Evolutionary conservation across 2,329 filamentous ascomycete genomes (phyloP).

Genomic region (Zelopaecilomyces penicillatus): DNA sequence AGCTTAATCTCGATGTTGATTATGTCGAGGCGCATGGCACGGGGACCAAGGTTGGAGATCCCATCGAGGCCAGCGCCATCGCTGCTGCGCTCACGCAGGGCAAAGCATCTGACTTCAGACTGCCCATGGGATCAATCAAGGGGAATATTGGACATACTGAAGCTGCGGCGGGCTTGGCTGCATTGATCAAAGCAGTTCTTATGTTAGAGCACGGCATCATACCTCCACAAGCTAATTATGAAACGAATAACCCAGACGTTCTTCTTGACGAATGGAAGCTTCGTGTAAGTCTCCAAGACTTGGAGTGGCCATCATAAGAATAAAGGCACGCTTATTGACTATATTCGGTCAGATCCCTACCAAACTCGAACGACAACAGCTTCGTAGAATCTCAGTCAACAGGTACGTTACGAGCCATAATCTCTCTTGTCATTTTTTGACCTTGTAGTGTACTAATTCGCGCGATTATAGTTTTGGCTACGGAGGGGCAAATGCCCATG

Average conservation of each 20-base stretch:
- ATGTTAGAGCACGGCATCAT: slow-evolving; percentile 22
- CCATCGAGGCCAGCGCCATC: not conserved
- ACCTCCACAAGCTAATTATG: slow-evolving; percentile 20
- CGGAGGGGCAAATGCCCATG: not conserved
- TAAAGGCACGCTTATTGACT: not conserved
- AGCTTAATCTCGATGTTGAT: slow-evolving; percentile 20
- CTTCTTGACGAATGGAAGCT: slow-evolving; percentile 17
- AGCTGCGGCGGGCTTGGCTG: slow-evolving; percentile 19
- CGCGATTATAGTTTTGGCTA: not conserved
- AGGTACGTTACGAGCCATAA: not conserved
- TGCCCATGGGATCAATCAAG: slow-evolving; percentile 37
- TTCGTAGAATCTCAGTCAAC: not conserved
- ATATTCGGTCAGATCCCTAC: not conserved
- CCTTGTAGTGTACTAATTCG: not conserved
- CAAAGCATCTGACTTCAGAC: slow-evolving; percentile 19
- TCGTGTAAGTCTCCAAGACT: not conserved
- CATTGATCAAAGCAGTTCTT: slow-evolving; percentile 20
- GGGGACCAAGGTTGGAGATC: slow-evolving; percentile 25
- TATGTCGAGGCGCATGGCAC: slow-evolving; percentile 39
- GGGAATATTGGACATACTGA: slow-evolving; percentile 20
- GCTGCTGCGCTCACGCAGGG: slow-evolving; percentile 19
- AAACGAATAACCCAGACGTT: slow-evolving; percentile 21
- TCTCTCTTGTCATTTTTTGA: not conserved
- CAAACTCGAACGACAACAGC: not conserved
- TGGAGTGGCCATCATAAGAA: not conserved